phyloP scores from a whole-genome alignment of 768 basidiomycete genomes.

The Pleurotus eryngii region DNA sequence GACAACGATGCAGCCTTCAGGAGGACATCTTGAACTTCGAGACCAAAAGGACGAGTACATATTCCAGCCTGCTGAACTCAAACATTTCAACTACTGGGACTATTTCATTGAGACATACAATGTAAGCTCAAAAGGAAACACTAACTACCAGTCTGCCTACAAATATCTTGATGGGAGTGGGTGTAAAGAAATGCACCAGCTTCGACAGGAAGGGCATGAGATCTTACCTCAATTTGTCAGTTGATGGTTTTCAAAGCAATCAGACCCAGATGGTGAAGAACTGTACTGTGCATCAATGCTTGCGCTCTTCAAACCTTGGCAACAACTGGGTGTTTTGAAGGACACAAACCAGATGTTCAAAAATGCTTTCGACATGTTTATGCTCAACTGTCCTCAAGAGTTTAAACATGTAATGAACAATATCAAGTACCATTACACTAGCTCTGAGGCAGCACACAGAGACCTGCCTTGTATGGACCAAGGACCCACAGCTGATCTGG shows the following conservation, averaged over 20 bases:
- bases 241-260: conserved; percentile 24
- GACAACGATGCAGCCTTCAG: neutral
- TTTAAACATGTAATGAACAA: conserved; percentile 1
- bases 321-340: conserved; percentile 4
- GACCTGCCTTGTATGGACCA: no score
- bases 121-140: no score
- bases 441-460: conserved; percentile 11
- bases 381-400: no score
- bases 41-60: neutral
- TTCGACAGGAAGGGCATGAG: conserved; percentile 19
- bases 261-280: conserved; percentile 17
- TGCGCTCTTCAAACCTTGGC: conserved; percentile 14
- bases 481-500: no score
- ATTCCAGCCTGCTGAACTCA: neutral
- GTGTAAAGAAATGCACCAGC: neutral
- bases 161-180: no score
- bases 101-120: conserved; percentile 33
- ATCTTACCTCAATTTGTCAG: conserved; percentile 36
- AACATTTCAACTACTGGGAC: conserved; percentile 10
- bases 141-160: no score
- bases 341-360: neutral
- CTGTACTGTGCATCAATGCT: conserved; percentile 31
- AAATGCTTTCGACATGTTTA: conserved; percentile 6
- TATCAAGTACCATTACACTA: conserved; percentile 12
- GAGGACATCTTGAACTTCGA: neutral